Percentiles rank a stretch among this genome's conserved stretches.
These are phyloP conservation scores for Linnemannia schmuckeri DNA, from an alignment of 192 early-diverging fungal genomes.

Conservation along the genomic window DNA sequence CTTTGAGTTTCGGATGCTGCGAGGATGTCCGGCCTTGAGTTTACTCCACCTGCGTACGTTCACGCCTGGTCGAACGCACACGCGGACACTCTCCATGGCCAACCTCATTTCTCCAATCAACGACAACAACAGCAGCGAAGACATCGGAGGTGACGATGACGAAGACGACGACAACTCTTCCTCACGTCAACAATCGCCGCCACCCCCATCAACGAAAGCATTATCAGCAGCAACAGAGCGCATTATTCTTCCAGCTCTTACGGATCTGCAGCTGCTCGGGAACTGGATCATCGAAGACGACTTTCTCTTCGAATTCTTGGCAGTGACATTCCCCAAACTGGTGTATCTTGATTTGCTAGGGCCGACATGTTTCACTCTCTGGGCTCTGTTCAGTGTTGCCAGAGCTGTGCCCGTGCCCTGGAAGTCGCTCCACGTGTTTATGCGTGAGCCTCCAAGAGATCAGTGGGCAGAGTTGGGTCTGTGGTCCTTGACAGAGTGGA, in stretches of 20 bases:
- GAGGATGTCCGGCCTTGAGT: not conserved
- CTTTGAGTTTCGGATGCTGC: not conserved
- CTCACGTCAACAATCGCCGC: not conserved
- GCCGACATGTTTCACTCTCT: not conserved
- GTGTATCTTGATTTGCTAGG: not conserved
- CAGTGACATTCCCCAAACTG: not conserved
- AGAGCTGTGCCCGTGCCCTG: not conserved
- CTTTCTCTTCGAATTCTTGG: not conserved
- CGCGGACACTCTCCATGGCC: not conserved
- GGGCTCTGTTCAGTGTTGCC: not conserved
- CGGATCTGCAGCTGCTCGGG: not conserved
- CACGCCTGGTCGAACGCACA: not conserved
- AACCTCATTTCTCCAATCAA: not conserved
- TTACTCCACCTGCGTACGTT: not conserved
- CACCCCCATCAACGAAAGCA: not conserved
- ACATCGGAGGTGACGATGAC: not conserved
- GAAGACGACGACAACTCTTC: not conserved
- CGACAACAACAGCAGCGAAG: too few relatives aligned
- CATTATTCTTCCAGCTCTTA: not conserved
- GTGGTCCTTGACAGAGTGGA: too few relatives aligned
- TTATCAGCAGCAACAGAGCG: not conserved
- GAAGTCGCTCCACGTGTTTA: not conserved
- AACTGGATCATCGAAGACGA: not conserved
- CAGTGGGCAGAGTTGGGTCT: not conserved
- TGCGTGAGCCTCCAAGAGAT: not conserved